Conservation (phyloP, 2,329 filamentous ascomycete species). For the Cercospora nicotianae region DNA sequence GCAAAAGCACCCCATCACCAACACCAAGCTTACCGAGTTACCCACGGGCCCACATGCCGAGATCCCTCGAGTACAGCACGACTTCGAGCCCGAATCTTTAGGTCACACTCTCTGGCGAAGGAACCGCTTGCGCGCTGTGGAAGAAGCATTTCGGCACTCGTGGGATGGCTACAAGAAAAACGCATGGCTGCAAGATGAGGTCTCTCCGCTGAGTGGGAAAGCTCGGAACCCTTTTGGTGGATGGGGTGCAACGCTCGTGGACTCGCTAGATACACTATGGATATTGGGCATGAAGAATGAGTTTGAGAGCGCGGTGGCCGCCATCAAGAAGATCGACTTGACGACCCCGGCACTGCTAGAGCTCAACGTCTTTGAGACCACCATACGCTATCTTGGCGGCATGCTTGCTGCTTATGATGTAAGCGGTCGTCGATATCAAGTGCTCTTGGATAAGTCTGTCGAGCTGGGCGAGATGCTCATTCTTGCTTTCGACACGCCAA, state of each 20-base stretch:
- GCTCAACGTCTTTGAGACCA: conserved; percentile 70
- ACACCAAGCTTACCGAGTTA: conserved; percentile 65
- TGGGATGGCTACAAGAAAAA: conserved; percentile 79
- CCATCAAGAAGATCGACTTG: conserved; percentile 63
- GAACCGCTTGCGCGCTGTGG: conserved; percentile 65
- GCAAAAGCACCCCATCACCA: conserved; percentile 64
- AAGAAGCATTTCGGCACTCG: conserved; percentile 70
- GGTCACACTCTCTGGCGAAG: conserved; percentile 62
- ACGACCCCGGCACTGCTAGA: conserved; percentile 50
- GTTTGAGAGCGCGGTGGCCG: conserved; percentile 63
- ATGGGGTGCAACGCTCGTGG: conserved; percentile 86
- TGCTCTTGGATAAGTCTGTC: conserved; percentile 60
- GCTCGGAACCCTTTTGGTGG: conserved; percentile 78
- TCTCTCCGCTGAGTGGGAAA: conserved; percentile 57
- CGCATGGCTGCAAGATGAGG: conserved; percentile 85
- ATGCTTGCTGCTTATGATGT: conserved; percentile 68
- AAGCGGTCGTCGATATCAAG: conserved; percentile 49
- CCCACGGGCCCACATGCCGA: conserved; percentile 67
- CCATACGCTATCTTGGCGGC: conserved; percentile 70
- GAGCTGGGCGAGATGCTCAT: conserved; percentile 66
- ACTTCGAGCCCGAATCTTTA: conserved; percentile 65
- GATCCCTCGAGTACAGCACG: conserved; percentile 74
- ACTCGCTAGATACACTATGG: conserved; percentile 73
- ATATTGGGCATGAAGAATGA: conserved; percentile 68
- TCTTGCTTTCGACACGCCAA: conserved; percentile 67